Evolutionary conservation across 805 yeast species (phyloP), one percentile per base, ranked within the genome.

Genomic region (Pichia phayaonensis): DNA sequence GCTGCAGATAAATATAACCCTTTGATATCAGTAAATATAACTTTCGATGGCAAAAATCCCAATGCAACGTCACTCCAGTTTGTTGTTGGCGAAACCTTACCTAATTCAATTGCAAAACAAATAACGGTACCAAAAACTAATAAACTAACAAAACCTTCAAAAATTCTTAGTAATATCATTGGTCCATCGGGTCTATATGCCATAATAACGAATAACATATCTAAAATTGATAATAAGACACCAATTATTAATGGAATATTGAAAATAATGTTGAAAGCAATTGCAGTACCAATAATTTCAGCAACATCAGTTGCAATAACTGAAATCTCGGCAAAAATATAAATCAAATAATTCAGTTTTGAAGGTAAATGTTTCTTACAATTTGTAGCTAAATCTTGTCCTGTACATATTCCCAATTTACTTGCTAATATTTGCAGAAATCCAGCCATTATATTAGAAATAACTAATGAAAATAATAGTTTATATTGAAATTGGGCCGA

Each of bases 241-340:
- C 99, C 99, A 6, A 80, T 73, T 8, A 87, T 74, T 20, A 94
- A 70, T 0, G 98, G 98, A 8, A 94, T 71, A 2, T 79, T 76
- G 63, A 90, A 81, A 42, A 94, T 69, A 50, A 92, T 88, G 59
- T 94, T 89, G 51, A 92, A 74, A 0, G 98, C 84, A 51, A 92
- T 89, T 4, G 98, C 97, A 4, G 97, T 88, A n/a, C 99, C 99
- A 24, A 94, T 92, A 36, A 92, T 96, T 64, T 92, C 98, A 1
- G 99, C 97, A 56, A 94, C 76, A 69, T 92, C 99, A 0, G 98
- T 92, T 2, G 97, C 97, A 42, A 92, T 82, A 52, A 92, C 92
- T 21, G 98, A 95, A 20, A 84, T 69, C 61, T 92, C 98, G 0
- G 97, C 95, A 54, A 90, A 74, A 2, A 82, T 63, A 64, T 92